Evolutionary conservation across 2,329 filamentous ascomycete species (phyloP).

Genomic region (Exophiala dermatitidis): DNA sequence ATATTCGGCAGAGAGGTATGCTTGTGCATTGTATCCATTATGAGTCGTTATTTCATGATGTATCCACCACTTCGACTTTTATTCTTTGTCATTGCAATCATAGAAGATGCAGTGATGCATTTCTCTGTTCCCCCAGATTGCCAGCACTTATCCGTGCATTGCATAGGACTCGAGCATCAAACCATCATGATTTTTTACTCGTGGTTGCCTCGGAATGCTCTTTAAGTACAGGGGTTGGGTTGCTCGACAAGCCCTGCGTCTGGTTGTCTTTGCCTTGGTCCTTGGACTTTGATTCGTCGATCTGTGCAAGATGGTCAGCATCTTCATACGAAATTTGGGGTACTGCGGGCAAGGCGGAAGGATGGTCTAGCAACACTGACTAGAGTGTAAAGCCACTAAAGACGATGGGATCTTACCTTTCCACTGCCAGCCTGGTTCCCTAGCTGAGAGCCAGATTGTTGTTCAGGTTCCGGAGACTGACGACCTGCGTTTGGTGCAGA

Average conservation of each 20-base stretch:
- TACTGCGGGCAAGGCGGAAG: background rate
- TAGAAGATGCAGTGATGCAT: background rate
- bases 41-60: background rate
- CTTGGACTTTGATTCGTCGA: slow-evolving; percentile 29
- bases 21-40: background rate
- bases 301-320: slow-evolving; percentile 13
- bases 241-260: slow-evolving; percentile 32
- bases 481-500: slow-evolving; percentile 59
- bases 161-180: background rate
- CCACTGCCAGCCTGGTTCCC: slow-evolving; percentile 45
- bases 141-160: background rate
- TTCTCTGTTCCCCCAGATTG: background rate
- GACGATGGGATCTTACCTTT: slow-evolving; percentile 9
- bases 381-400: background rate
- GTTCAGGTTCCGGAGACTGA: slow-evolving; percentile 69
- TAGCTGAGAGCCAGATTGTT: slow-evolving; percentile 58
- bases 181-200: slow-evolving; percentile 27
- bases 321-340: background rate
- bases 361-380: background rate
- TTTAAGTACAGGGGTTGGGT: slow-evolving; percentile 38
- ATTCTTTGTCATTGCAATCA: background rate
- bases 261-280: slow-evolving; percentile 26
- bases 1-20: no score
- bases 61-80: background rate
- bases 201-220: slow-evolving; percentile 31